phyloP scores from a whole-genome alignment of 305 asterid species.

The Coffea humblotiana region DNA sequence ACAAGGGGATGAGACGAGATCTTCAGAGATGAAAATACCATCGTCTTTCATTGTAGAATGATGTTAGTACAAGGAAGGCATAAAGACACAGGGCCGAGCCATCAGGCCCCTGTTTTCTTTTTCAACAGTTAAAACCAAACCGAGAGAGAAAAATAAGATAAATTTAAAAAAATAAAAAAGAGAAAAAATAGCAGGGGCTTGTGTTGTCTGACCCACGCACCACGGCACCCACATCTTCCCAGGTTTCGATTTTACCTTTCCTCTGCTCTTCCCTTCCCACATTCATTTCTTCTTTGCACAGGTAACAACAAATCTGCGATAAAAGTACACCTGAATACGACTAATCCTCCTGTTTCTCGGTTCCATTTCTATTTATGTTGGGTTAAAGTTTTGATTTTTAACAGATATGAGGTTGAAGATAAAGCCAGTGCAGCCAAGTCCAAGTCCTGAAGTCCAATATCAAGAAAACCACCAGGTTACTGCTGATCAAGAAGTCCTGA shows the following conservation, averaged over 20 bases:
- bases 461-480: constrained; percentile 34
- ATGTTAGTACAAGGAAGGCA: not conserved
- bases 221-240: constrained; percentile 16
- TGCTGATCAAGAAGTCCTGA: constrained; percentile 36
- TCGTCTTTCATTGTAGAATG: not conserved
- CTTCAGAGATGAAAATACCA: not conserved
- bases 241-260: constrained; percentile 16
- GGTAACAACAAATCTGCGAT: not conserved
- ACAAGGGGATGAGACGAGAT: not conserved
- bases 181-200: not conserved
- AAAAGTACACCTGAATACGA: constrained; percentile 4
- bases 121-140: not conserved
- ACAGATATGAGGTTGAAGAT: constrained; percentile 31
- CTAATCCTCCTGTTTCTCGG: constrained; percentile 4
- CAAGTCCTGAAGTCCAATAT: constrained; percentile 34
- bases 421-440: constrained; percentile 29
- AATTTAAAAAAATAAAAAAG: not conserved
- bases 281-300: constrained; percentile 2
- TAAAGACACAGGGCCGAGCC: not conserved
- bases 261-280: constrained; percentile 13
- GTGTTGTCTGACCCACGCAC: constrained; percentile 13
- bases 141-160: no score
- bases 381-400: constrained; percentile 7
- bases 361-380: not conserved
- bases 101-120: not conserved